These are phyloP conservation scores for Melampsora abietis-canadensis DNA, from an alignment of 1,284 basidiomycete species.

Conservation along the genomic window DNA sequence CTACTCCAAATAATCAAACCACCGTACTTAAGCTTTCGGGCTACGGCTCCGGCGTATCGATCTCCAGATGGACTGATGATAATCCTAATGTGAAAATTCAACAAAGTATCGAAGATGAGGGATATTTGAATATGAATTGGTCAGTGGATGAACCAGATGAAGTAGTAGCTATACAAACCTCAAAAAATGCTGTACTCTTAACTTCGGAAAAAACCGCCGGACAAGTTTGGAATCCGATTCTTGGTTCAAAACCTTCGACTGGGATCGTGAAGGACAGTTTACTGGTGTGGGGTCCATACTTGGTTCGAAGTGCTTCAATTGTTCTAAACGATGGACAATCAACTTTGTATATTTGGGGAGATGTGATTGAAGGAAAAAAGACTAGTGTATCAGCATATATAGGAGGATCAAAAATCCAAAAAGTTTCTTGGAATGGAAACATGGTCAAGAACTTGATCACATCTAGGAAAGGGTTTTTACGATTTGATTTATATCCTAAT, in stretches of 20 bases:
- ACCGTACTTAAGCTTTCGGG: constrained; percentile 12
- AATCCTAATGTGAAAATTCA: constrained; percentile 56
- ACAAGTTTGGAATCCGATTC: constrained; percentile 39
- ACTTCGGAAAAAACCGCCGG: constrained; percentile 27
- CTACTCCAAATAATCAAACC: constrained; percentile 7
- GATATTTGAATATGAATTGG: constrained; percentile 51
- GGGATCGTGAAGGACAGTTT: constrained; percentile 1
- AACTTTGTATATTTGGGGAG: constrained; percentile 24
- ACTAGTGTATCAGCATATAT: constrained; percentile 53
- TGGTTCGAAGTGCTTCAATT: constrained; percentile 30
- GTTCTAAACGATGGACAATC: not conserved
- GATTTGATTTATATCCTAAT: constrained; percentile 54
- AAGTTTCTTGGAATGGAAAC: constrained; percentile 69
- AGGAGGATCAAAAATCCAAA: constrained; percentile 57
- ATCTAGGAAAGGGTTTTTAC: constrained; percentile 48
- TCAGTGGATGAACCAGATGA: constrained; percentile 57
- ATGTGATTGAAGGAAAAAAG: constrained; percentile 21
- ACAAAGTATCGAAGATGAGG: constrained; percentile 62
- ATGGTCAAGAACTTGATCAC: constrained; percentile 52
- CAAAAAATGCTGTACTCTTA: constrained; percentile 8
- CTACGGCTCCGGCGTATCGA: not conserved
- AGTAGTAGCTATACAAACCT: constrained; percentile 12
- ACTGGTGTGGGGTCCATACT: constrained; percentile 33
- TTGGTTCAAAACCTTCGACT: constrained; percentile 1
- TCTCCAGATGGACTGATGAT: not conserved